Percentiles rank a stretch among this genome's conserved stretches.
phyloP scores from a whole-genome alignment of 2,329 filamentous ascomycete species.

The Aspergillus hiratsukae region DNA sequence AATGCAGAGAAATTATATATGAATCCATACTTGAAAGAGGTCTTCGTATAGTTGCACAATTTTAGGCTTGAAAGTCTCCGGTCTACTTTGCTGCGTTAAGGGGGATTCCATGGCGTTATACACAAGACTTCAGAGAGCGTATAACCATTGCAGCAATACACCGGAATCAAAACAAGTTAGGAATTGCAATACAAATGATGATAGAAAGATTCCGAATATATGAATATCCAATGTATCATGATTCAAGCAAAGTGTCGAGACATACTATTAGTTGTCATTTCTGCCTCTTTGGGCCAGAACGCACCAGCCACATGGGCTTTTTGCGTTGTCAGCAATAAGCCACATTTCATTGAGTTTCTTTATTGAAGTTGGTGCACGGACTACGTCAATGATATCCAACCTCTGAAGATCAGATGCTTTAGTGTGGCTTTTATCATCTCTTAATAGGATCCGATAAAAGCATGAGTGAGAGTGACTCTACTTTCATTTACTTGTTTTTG shows the following conservation, averaged over 20 bases:
- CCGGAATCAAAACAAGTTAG: not conserved
- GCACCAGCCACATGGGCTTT: slow-evolving; percentile 7
- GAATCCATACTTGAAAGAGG: slow-evolving; percentile 59
- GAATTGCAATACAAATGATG: not conserved
- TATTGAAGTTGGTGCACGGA: not conserved
- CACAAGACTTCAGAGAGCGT: slow-evolving; percentile 8
- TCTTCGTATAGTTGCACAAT: slow-evolving; percentile 84
- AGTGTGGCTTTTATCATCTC: not conserved
- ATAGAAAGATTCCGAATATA: not conserved
- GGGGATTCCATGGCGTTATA: slow-evolving; percentile 74
- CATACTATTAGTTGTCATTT: not conserved
- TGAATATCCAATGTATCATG: not conserved
- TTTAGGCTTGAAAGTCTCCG: slow-evolving; percentile 89
- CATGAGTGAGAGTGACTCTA: not conserved
- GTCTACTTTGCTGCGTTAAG: slow-evolving; percentile 84
- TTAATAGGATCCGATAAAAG: not conserved
- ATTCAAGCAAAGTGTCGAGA: not conserved
- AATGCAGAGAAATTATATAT: not conserved
- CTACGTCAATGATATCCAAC: not conserved
- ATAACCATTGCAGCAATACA: slow-evolving; percentile 17
- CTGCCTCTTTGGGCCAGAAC: not conserved
- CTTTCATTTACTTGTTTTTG: not conserved
- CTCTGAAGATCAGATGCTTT: not conserved
- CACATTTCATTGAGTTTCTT: slow-evolving; percentile 4
- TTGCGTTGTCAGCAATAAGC: not conserved